Percentiles rank a stretch among this genome's conserved stretches.
Evolutionary conservation across 192 early-diverging fungal genomes (phyloP).

Genomic region (Entomortierella lignicola): DNA sequence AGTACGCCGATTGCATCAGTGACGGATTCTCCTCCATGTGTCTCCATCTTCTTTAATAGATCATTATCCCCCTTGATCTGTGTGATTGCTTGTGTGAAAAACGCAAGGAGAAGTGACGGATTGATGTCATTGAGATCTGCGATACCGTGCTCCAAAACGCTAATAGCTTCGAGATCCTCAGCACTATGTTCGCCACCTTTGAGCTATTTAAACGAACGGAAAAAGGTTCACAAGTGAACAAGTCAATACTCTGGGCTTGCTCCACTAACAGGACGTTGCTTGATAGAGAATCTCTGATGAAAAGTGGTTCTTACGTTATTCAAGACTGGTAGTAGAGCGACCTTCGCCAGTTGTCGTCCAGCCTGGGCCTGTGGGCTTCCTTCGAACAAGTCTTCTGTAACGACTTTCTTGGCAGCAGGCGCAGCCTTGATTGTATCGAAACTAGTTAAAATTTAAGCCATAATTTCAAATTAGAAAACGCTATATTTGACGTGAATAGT

Average conservation of each 20-base stretch:
- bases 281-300: too few species aligned
- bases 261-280: too few species aligned
- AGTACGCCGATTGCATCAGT: slow-evolving; percentile 25
- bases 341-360: slow-evolving; percentile 43
- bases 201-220: slow-evolving; percentile 11
- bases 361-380: slow-evolving; percentile 33
- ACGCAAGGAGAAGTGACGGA: slow-evolving; percentile 50
- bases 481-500: not conserved
- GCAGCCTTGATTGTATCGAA: slow-evolving; percentile 43
- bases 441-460: not conserved
- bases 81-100: slow-evolving; percentile 51
- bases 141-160: slow-evolving; percentile 53
- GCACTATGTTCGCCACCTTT: slow-evolving; percentile 55
- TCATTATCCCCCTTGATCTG: slow-evolving; percentile 40
- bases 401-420: slow-evolving; percentile 18
- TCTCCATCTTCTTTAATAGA: slow-evolving; percentile 30
- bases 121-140: slow-evolving; percentile 54
- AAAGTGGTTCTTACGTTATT: slow-evolving; percentile 18
- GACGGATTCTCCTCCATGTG: slow-evolving; percentile 21
- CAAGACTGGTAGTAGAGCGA: slow-evolving; percentile 43
- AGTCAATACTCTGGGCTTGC: too few species aligned
- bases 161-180: slow-evolving; percentile 53
- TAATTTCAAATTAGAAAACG: not conserved
- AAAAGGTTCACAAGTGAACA: not conserved
- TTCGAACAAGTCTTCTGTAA: slow-evolving; percentile 30